phyloP scores from a whole-genome alignment of 805 yeast species.

The Lipomyces spencermartinsiae region DNA sequence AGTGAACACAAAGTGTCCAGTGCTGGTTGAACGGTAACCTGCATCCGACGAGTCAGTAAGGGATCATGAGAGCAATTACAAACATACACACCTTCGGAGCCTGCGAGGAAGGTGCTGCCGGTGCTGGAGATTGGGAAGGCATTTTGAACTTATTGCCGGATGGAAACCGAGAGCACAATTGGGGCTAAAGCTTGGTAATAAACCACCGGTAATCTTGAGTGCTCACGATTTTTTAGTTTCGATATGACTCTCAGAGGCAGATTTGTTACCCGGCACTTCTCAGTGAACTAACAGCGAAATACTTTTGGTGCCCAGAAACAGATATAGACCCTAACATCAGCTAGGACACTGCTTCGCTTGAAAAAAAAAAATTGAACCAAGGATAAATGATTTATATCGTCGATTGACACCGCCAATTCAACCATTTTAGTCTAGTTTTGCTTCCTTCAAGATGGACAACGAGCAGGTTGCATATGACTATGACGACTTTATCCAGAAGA shows the following conservation, averaged over 20 bases:
- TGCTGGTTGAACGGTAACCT: conserved; percentile 34
- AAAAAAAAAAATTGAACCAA: not conserved
- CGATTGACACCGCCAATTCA: not conserved
- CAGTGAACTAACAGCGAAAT: no score
- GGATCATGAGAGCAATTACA: not conserved
- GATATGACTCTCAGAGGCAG: not conserved
- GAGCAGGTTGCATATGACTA: conserved; percentile 37
- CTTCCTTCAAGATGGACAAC: conserved; percentile 26
- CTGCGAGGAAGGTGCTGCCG: conserved; percentile 14
- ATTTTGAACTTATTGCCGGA: conserved; percentile 1
- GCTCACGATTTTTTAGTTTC: not conserved
- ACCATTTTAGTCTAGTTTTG: not conserved
- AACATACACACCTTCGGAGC: conserved; percentile 18
- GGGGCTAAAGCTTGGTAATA: no score
- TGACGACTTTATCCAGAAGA: conserved; percentile 38
- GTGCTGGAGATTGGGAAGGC: conserved; percentile 24
- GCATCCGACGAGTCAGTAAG: not conserved
- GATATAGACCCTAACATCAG: not conserved
- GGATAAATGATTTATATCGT: not conserved
- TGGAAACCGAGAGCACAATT: not conserved
- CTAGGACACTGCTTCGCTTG: not conserved
- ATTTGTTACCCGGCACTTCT: not conserved
- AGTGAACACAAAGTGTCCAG: conserved; percentile 24
- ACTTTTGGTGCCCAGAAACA: not conserved
- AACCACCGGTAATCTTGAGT: not conserved